A percentile compares a stretch with the other conserved stretches of the same genome.
Evolutionary conservation across 805 yeast species (phyloP).

Genomic region (Cyberlindnera meyerae): DNA sequence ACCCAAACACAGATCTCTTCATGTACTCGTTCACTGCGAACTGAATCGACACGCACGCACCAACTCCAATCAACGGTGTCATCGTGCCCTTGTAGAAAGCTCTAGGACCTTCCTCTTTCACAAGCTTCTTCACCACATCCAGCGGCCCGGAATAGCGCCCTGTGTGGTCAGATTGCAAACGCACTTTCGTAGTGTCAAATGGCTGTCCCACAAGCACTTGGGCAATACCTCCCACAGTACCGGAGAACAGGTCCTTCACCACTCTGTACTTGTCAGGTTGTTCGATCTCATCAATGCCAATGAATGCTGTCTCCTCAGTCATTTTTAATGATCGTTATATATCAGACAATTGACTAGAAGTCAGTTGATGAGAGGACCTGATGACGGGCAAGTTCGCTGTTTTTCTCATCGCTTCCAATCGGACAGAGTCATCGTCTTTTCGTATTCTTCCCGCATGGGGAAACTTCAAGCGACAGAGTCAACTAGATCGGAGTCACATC

Average conservation of each 20-base stretch:
- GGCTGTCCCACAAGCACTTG: constrained; percentile 97
- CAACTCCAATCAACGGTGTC: constrained; percentile 93
- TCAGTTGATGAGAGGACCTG: too few relatives aligned
- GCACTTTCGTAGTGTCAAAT: constrained; percentile 89
- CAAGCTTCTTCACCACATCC: constrained; percentile 68
- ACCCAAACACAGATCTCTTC: constrained; percentile 66
- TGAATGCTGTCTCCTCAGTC: constrained; percentile 16
- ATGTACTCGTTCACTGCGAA: constrained; percentile 92
- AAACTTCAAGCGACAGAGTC: too few relatives aligned
- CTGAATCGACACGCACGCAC: constrained; percentile 95
- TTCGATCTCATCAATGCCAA: constrained; percentile 8
- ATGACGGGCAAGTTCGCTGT: too few relatives aligned
- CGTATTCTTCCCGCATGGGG: too few relatives aligned
- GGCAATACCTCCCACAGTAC: constrained; percentile 93
- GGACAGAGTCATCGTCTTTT: too few relatives aligned
- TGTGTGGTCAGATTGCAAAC: constrained; percentile 69
- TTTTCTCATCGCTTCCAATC: too few relatives aligned
- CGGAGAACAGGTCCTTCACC: constrained; percentile 45
- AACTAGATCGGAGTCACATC: too few relatives aligned
- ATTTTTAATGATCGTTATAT: too few relatives aligned
- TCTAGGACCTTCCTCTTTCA: constrained; percentile 73
- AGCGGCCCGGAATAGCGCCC: constrained; percentile 69
- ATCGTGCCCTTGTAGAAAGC: constrained; percentile 93
- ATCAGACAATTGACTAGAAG: too few relatives aligned
- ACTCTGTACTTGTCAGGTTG: constrained; percentile 20